A percentile compares a stretch with the other conserved stretches of the same genome.
phyloP scores from a whole-genome alignment of 805 yeast genomes.

The Nakazawaea laoshanensis region DNA sequence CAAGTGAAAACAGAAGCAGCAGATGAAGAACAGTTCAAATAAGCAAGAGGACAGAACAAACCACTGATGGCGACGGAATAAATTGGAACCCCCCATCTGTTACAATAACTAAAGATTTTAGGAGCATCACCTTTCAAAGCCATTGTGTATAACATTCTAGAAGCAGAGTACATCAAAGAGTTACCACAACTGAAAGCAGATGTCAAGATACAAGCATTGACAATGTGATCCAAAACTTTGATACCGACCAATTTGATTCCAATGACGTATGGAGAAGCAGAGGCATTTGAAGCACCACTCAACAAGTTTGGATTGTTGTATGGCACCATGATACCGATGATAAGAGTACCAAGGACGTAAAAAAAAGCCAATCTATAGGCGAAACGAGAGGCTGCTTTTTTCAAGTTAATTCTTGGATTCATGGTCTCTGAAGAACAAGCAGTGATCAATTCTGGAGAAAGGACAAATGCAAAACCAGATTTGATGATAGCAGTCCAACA shows the following conservation, averaged over 20 bases:
- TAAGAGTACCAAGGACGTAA: constrained; percentile 40
- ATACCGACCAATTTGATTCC: constrained; percentile 43
- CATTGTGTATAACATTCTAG: constrained; percentile 53
- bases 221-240: constrained; percentile 50
- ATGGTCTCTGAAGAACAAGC: constrained; percentile 51
- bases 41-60: constrained; percentile 28
- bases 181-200: constrained; percentile 50
- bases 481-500: constrained; percentile 46
- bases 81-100: constrained; percentile 52
- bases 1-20: constrained; percentile 52
- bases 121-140: constrained; percentile 61
- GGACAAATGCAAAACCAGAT: constrained; percentile 56
- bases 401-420: constrained; percentile 48
- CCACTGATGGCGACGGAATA: constrained; percentile 41
- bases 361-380: constrained; percentile 45
- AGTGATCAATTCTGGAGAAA: constrained; percentile 46
- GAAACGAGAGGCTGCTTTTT: constrained; percentile 47
- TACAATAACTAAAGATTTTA: constrained; percentile 40
- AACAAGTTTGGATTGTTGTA: constrained; percentile 16
- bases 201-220: constrained; percentile 50
- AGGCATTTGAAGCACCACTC: constrained; percentile 33
- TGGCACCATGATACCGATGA: constrained; percentile 52
- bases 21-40: constrained; percentile 56
- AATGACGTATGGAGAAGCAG: constrained; percentile 65
- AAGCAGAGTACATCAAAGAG: constrained; percentile 41